phyloP scores from a whole-genome alignment of 1,284 basidiomycete genomes.

The Ceratobasidium sp. region DNA sequence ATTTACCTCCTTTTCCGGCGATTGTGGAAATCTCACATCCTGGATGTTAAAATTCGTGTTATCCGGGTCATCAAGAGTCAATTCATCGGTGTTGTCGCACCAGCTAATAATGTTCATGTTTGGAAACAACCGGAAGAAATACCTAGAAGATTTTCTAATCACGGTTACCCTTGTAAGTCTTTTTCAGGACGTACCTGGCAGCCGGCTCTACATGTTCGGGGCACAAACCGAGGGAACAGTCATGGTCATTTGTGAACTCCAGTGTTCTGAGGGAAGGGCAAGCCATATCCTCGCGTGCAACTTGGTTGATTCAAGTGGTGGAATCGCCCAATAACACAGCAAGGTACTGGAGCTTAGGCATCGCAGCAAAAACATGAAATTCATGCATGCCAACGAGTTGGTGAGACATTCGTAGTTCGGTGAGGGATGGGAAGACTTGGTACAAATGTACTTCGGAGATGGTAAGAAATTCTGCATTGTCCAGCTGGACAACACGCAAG shows the following conservation, averaged over 20 bases:
- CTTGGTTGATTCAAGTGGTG: background rate
- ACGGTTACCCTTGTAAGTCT: too few species aligned
- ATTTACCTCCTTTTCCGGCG: too few species aligned
- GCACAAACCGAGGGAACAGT: background rate
- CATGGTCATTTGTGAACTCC: background rate
- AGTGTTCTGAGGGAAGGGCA: conserved; percentile 5
- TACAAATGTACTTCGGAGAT: background rate
- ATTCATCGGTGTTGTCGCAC: background rate
- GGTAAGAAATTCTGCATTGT: background rate
- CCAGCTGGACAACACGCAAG: background rate
- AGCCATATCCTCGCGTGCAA: too few species aligned
- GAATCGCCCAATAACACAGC: background rate
- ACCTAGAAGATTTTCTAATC: background rate
- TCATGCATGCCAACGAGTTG: background rate
- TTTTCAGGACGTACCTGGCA: background rate
- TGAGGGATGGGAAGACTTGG: background rate
- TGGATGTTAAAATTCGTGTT: too few species aligned
- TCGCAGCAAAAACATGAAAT: background rate
- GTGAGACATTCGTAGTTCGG: background rate
- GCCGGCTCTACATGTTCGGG: background rate
- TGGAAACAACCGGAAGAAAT: background rate
- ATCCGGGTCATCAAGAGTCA: too few species aligned
- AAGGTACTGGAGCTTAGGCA: background rate
- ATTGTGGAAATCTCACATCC: too few species aligned
- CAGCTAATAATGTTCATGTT: background rate